Percentiles rank a stretch among this genome's conserved stretches.
Evolutionary conservation across 441 rosid species (phyloP).

Genomic region (Erodium trifolium): DNA sequence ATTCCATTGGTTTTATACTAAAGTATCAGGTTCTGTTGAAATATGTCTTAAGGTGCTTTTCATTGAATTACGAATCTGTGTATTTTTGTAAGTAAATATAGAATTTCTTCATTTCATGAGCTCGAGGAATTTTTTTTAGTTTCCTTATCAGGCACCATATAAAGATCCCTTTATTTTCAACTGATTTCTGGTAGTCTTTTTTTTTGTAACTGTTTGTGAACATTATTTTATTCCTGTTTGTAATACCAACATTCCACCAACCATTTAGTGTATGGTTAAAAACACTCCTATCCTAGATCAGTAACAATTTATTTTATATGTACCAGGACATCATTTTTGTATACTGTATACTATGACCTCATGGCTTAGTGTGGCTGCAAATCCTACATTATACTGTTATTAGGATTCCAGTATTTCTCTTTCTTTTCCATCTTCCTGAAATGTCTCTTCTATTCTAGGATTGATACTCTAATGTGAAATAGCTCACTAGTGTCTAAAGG

Average conservation of each 20-base stretch:
- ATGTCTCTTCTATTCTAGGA: neutral
- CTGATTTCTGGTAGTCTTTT: no score
- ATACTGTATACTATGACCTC: neutral
- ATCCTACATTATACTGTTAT: neutral
- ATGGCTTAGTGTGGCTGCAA: neutral
- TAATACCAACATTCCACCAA: no score
- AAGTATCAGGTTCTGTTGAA: neutral
- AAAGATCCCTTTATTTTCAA: no score
- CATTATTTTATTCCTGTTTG: no score
- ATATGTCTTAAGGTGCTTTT: neutral
- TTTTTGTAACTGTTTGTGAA: no score
- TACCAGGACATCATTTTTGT: neutral
- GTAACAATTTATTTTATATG: neutral
- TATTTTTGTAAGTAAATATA: no score
- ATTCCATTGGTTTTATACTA: neutral
- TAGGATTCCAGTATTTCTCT: neutral
- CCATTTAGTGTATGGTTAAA: no score
- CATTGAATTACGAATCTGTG: neutral
- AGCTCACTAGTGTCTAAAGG: no score
- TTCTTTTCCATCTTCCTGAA: neutral
- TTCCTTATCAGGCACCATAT: no score
- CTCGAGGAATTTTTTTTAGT: no score
- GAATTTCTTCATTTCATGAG: no score
- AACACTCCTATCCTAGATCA: no score
- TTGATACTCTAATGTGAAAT: neutral